These are phyloP conservation scores for Lepiota venenata DNA, from an alignment of 768 basidiomycete genomes.

Conservation along the genomic window DNA sequence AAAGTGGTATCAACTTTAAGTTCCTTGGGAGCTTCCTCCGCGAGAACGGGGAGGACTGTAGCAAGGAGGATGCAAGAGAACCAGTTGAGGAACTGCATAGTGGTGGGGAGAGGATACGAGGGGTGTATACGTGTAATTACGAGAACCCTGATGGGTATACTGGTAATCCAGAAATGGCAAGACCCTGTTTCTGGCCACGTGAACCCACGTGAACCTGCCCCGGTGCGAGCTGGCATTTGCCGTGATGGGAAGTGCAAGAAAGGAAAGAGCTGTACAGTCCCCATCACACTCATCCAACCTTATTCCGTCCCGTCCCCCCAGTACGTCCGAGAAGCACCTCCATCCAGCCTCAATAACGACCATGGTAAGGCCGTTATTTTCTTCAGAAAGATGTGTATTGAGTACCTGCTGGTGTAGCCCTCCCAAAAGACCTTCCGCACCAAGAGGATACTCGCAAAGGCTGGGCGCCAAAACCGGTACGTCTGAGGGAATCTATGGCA, in stretches of 20 bases:
- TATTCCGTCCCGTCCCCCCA: conserved; percentile 20
- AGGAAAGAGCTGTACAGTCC: conserved; percentile 37
- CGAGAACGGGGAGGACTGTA: conserved; percentile 36
- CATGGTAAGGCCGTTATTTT: conserved; percentile 40
- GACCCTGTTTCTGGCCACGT: neutral
- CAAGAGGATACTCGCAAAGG: conserved; percentile 97
- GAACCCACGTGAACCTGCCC: neutral
- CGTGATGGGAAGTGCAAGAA: neutral
- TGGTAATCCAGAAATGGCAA: neutral
- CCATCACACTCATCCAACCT: conserved; percentile 24
- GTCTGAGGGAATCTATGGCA: conserved; percentile 18
- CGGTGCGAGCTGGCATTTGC: neutral
- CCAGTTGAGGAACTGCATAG: conserved; percentile 52
- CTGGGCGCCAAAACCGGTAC: conserved; percentile 91
- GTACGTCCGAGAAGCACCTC: conserved; percentile 19
- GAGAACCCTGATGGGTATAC: neutral
- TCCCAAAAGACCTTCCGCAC: conserved; percentile 99
- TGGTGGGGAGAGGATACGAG: conserved; percentile 10
- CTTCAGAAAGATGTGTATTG: conserved; percentile 1
- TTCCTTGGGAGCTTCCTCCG: conserved; percentile 41
- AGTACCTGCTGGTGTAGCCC: conserved; percentile 56
- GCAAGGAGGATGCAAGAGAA: conserved; percentile 46
- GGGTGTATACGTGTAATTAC: neutral
- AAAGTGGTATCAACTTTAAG: conserved; percentile 62
- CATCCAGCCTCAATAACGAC: conserved; percentile 33